These are phyloP conservation scores for Bipolaris zeicola DNA, from an alignment of 2,329 filamentous ascomycete species.

Conservation along the genomic window DNA sequence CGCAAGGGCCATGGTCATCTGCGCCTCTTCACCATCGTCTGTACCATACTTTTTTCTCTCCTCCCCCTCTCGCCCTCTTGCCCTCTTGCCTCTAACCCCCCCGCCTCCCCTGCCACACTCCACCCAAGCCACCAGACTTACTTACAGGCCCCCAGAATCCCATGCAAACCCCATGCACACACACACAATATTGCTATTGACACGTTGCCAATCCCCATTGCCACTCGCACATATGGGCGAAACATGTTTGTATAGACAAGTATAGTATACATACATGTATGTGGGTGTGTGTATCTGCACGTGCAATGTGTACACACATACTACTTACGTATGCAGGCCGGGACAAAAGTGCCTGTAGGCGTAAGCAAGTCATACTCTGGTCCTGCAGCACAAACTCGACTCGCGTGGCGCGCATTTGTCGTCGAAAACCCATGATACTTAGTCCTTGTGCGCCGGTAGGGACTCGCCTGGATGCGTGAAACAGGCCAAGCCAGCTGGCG, in stretches of 20 bases:
- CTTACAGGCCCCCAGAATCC: neutral
- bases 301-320: neutral
- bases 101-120: neutral
- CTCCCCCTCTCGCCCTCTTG: neutral
- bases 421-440: too few species aligned
- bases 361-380: neutral
- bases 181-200: conserved; percentile 6
- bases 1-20: conserved; percentile 21
- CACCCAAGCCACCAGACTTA: neutral
- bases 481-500: conserved; percentile 26
- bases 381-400: neutral
- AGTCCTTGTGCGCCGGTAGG: neutral
- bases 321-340: neutral
- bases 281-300: too few species aligned
- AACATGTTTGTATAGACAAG: too few species aligned
- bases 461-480: conserved; percentile 23
- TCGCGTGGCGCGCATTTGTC: too few species aligned
- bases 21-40: conserved; percentile 11
- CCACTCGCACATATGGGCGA: conserved; percentile 2
- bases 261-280: too few species aligned
- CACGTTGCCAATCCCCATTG: conserved; percentile 6
- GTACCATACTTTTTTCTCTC: conserved; percentile 9
- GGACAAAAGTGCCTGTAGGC: neutral
- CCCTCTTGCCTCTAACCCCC: neutral
- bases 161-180: neutral